Percentiles rank a stretch among this genome's conserved stretches.
Evolutionary conservation across 768 basidiomycete species (phyloP).

Genomic region (Candolleomyces aberdarensis): DNA sequence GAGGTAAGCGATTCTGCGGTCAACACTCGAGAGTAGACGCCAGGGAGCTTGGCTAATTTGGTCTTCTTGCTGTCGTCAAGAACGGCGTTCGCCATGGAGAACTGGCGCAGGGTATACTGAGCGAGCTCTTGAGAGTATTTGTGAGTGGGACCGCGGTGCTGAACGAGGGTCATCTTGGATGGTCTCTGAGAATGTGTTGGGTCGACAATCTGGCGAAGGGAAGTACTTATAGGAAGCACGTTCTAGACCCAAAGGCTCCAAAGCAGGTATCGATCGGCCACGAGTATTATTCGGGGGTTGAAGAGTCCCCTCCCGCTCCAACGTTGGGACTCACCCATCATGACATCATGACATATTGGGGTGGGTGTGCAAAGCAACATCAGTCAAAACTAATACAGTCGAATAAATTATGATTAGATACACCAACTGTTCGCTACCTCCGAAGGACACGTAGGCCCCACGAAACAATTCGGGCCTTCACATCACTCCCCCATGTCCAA

Average conservation of each 20-base stretch:
- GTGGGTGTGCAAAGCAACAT: too few relatives aligned
- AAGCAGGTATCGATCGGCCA: neutral
- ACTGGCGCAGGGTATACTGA: constrained; percentile 46
- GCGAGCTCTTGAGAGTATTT: constrained; percentile 47
- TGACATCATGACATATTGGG: too few relatives aligned
- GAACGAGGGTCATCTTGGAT: constrained; percentile 9
- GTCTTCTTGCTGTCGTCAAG: constrained; percentile 27
- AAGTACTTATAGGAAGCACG: neutral
- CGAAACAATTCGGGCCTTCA: constrained; percentile 30
- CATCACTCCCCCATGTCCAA: constrained; percentile 51
- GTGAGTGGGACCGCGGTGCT: constrained; percentile 21
- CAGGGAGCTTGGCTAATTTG: constrained; percentile 37
- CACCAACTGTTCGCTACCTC: constrained; percentile 20
- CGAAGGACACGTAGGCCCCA: constrained; percentile 38
- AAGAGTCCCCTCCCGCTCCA: too few relatives aligned
- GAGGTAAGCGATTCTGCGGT: constrained; percentile 16
- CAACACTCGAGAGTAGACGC: constrained; percentile 27
- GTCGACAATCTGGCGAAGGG: neutral
- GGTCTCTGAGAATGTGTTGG: neutral
- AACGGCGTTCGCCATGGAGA: constrained; percentile 31
- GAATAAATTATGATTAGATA: constrained; percentile 10
- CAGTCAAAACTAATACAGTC: neutral
- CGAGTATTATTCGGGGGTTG: too few relatives aligned
- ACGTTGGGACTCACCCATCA: too few relatives aligned
- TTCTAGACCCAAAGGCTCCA: neutral